Evolutionary conservation across 345 rosid genomes (phyloP).

Genomic region (Pistacia vera): DNA sequence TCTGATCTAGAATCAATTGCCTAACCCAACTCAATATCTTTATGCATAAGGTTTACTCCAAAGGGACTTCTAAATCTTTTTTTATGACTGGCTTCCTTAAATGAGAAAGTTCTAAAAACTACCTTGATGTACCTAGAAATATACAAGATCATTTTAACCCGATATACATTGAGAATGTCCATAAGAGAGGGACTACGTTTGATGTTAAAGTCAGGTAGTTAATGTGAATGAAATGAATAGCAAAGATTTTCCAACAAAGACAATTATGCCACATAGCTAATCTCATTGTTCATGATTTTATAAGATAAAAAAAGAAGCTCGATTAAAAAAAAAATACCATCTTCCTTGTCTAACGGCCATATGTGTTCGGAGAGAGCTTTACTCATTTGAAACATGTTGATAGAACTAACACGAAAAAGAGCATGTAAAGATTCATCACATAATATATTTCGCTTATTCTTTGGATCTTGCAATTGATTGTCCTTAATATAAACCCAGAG

Average conservation of each 20-base stretch:
- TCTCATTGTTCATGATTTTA: slow-evolving; percentile 2
- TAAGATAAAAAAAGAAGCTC: slow-evolving; percentile 11
- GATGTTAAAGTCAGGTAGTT: neutral
- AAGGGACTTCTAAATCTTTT: neutral
- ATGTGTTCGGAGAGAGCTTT: slow-evolving; percentile 83
- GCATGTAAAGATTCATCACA: slow-evolving; percentile 66
- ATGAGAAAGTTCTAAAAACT: neutral
- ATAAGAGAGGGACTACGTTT: neutral
- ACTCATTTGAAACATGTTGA: slow-evolving; percentile 90
- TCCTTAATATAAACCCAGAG: slow-evolving; percentile 78
- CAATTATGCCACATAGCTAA: neutral
- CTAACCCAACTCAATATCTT: neutral
- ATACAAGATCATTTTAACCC: neutral
- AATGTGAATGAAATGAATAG: neutral
- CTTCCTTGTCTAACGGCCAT: slow-evolving; percentile 64
- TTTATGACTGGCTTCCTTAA: neutral
- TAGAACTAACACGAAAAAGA: slow-evolving; percentile 62
- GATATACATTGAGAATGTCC: neutral
- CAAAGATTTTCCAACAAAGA: neutral
- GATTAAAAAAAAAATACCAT: slow-evolving; percentile 31
- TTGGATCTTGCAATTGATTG: slow-evolving; percentile 79
- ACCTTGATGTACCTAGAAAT: neutral
- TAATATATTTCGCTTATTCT: slow-evolving; percentile 57
- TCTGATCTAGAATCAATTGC: neutral
- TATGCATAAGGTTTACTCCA: neutral